Conservation (phyloP, 1,284 basidiomycete genomes). For the Apiotrichum mycotoxinovorans region DNA sequence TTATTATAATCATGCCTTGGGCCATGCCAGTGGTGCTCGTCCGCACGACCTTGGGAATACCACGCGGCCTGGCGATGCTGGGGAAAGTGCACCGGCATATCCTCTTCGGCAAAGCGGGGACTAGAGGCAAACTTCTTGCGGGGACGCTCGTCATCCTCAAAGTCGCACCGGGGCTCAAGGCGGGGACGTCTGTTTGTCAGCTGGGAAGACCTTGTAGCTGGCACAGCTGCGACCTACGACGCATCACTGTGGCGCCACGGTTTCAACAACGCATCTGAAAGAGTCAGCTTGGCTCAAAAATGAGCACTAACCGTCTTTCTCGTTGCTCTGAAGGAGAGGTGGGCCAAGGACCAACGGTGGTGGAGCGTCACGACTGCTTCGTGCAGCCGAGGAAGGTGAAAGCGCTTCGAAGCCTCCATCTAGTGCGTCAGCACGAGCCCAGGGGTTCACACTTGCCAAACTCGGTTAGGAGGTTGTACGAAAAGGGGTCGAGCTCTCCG, state of each 20-base stretch:
- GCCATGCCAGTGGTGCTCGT: no score
- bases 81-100: no score
- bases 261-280: background rate
- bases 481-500: background rate
- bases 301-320: background rate
- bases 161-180: no score
- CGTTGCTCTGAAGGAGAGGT: no score
- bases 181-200: no score
- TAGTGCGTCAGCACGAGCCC: background rate
- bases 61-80: no score
- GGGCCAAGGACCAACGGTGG: background rate
- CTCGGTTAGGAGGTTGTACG: background rate
- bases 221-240: background rate
- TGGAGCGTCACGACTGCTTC: background rate
- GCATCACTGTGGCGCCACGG: conserved; percentile 1
- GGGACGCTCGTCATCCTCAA: no score
- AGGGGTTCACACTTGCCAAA: background rate
- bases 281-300: background rate
- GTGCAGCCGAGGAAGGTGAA: background rate
- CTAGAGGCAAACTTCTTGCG: no score
- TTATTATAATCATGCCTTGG: no score
- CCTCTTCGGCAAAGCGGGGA: no score
- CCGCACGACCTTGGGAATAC: no score
- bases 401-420: background rate
- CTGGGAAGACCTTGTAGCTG: no score